Base-by-base conservation (phyloP, 805 yeast genomes). In the Yamadazyma insecticola region DNA sequence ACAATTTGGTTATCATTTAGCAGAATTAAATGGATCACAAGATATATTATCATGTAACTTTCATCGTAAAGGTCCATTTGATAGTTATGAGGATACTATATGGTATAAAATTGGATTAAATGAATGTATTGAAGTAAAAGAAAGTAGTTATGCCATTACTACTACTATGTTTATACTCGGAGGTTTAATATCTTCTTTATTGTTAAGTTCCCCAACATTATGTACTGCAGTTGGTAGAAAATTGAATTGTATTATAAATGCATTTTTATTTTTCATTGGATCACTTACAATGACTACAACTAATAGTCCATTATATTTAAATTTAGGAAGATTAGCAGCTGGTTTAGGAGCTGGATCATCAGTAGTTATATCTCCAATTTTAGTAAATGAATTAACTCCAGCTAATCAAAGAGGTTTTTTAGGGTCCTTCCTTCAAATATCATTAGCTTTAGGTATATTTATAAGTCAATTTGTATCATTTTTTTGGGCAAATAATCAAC, bases 281-380 rank as follows among this genome's bases (percentile, higher is more conserved):
- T 53, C 63, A 1, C 16, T 47, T 2, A 18, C 45, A 2, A 55
- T 64, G 53, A 40, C 53, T 2, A 15, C 45, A 8, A 40, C 64
- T 12, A 47, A 49, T 24, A 31, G 49, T 3, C 25, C 36, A 9
- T 24, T 15, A n/a, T 20, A 29, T 24, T 33, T 64, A 14, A 41
- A 53, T 27, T 2, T 49, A 1, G 70, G 70, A 1, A 47, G 70
- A 14, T 47, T 63, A 16, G 25, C 60, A 3, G 47, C 45, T 23
- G 71, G 70, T 2, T 13, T 63, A 12, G 69, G 57, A 3, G 64
- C 68, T 3, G 71, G 70, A 3, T 45, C 59, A 6, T 48, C 62
- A 3, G 50, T 63, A 34, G 61, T 62, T n/a, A 55, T 62, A 22
- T 53, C 69, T 10, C 70, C 70, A 5, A 54, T 65, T 25, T 45